Percentiles rank a stretch among this genome's conserved stretches.
These are phyloP conservation scores for Boletus fagicola DNA, from an alignment of 768 basidiomycete species.

Conservation along the genomic window DNA sequence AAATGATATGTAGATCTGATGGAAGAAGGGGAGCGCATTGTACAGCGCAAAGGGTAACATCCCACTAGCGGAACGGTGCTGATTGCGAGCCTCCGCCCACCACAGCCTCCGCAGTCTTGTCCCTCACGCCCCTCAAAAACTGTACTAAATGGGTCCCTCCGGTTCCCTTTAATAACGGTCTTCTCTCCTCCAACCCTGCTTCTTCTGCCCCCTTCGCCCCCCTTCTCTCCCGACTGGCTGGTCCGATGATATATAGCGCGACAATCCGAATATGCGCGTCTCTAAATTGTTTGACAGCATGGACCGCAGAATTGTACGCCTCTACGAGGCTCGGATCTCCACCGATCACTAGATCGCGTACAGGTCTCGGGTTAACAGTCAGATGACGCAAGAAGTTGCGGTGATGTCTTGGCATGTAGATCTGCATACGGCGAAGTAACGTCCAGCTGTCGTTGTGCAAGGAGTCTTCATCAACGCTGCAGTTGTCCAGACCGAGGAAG, in stretches of 20 bases:
- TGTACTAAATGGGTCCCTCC: conserved; percentile 75
- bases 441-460: conserved; percentile 24
- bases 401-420: conserved; percentile 82
- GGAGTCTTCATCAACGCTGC: conserved; percentile 25
- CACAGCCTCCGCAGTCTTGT: conserved; percentile 57
- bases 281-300: conserved; percentile 66
- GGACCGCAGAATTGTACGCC: conserved; percentile 66
- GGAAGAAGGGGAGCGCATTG: background rate
- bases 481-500: conserved; percentile 65
- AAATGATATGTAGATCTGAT: too few relatives aligned
- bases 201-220: conserved; percentile 1
- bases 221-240: conserved; percentile 40
- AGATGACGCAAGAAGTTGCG: conserved; percentile 76
- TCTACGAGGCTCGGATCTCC: conserved; percentile 36
- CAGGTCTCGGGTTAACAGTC: conserved; percentile 52
- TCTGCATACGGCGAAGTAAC: conserved; percentile 71
- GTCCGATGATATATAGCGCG: conserved; percentile 71
- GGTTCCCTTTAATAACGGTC: conserved; percentile 56
- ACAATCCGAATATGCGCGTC: conserved; percentile 79
- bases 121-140: conserved; percentile 72
- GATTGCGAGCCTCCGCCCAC: background rate
- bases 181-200: conserved; percentile 22
- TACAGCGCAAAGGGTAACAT: background rate
- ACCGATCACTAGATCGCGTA: conserved; percentile 51
- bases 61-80: too few relatives aligned